Base-by-base conservation (phyloP, 2,329 filamentous ascomycete species). In the Monosporascus sp. region DNA sequence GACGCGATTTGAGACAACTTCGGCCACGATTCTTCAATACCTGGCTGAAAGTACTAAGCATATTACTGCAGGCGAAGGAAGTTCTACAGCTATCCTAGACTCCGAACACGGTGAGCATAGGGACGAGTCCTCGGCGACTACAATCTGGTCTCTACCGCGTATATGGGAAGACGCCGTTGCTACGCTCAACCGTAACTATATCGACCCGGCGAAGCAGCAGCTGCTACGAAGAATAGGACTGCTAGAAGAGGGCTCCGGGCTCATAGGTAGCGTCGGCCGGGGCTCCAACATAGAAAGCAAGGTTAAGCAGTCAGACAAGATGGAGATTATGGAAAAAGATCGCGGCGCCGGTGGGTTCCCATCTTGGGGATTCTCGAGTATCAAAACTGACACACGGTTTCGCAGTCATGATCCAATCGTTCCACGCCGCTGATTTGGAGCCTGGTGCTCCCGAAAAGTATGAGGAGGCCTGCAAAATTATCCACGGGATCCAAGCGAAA, bases 391-490 rank as follows among this genome's bases (percentile, higher is more conserved):
- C 38, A 35, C 43, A 54, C n/a, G 40, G 43, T 50, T 24, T 26
- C 53, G 47, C 37, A 67, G 63, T 59, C 14, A 74, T 76, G 61
- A 74, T 78, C 49, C 64, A 75, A 47, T 64, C 66, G 27, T 78
- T 74, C 65, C 76, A 78, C 52, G 63, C 67, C 5, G 74, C 68
- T 5, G 75, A 78, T 46, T 58, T 76, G 2, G 71, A 74, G 48
- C 70, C 72, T 1, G 65, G 70, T 3, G 69, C 70, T 0, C 66
- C 68, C 26, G 62, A 67, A 44, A 68, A 65, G 50, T 75, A 74
- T 55, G 48, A 64, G 2, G 70, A 75, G 50, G 66, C 69, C 20
- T 63, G 65, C 44, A 61, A 64, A 3, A 68, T 77, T 52, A 60
- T 73, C 31, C 58, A 61, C n/a, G 63, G 65, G 3, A 60, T 64